Evolutionary conservation across 768 basidiomycete species (phyloP).

Genomic region (Suillus variegatus): DNA sequence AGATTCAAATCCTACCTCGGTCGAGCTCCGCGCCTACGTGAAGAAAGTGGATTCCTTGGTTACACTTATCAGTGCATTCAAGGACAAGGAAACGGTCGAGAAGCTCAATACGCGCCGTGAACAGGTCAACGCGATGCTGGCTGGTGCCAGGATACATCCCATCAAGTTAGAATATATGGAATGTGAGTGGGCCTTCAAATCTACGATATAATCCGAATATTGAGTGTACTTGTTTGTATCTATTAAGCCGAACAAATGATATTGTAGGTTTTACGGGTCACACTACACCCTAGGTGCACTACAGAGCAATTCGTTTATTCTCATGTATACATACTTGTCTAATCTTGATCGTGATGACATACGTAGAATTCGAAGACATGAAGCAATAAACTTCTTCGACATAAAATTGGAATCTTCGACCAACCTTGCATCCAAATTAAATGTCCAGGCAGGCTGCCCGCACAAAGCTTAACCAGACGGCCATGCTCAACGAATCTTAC

Average conservation of each 20-base stretch:
- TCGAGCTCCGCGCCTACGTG: background rate
- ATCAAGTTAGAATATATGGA: background rate
- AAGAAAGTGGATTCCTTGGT: background rate
- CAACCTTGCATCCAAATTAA: background rate
- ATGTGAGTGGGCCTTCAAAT: slow-evolving; percentile 40
- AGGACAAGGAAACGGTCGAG: background rate
- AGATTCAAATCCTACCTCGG: background rate
- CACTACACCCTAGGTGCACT: slow-evolving; percentile 63
- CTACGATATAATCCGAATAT: slow-evolving; percentile 70
- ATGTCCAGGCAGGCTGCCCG: background rate
- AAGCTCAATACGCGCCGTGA: background rate
- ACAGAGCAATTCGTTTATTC: slow-evolving; percentile 50
- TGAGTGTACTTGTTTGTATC: slow-evolving; percentile 17
- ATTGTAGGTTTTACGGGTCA: slow-evolving; percentile 47
- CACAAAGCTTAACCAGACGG: background rate
- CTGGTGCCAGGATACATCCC: background rate
- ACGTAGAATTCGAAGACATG: background rate
- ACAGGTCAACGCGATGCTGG: background rate
- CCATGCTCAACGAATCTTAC: background rate
- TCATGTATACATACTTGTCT: slow-evolving; percentile 58
- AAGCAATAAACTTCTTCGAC: background rate
- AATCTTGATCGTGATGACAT: slow-evolving; percentile 48
- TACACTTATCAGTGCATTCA: background rate
- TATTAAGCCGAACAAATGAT: background rate
- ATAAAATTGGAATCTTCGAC: background rate